A percentile compares a stretch with the other conserved stretches of the same genome.
Conservation (phyloP, 1,284 basidiomycete species). For the Clitocybe nebularis region DNA sequence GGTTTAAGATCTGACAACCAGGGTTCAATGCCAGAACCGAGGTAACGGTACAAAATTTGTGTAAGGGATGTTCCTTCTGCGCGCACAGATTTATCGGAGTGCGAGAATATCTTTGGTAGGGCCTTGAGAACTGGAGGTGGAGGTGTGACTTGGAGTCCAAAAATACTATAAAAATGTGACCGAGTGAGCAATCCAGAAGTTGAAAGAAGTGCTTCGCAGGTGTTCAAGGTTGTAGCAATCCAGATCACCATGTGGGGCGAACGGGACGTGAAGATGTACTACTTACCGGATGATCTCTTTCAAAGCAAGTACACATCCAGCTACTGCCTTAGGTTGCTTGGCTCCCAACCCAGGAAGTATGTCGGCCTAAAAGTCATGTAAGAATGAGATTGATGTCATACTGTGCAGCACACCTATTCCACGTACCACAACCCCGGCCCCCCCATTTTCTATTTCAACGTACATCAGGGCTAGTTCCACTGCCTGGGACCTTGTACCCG, state of each 20-base stretch:
- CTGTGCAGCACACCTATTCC: constrained; percentile 21
- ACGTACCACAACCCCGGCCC: constrained; percentile 85
- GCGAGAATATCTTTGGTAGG: constrained; percentile 91
- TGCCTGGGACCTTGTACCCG: constrained; percentile 89
- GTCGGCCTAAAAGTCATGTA: constrained; percentile 54
- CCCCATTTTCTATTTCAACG: constrained; percentile 91
- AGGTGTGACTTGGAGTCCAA: constrained; percentile 78
- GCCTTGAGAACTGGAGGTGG: constrained; percentile 81
- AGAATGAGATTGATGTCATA: constrained; percentile 26
- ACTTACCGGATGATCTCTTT: constrained; percentile 70
- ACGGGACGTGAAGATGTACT: too few relatives aligned
- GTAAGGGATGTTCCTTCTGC: constrained; percentile 84
- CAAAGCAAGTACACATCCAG: constrained; percentile 75
- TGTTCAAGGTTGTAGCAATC: too few relatives aligned
- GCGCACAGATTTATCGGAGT: constrained; percentile 94
- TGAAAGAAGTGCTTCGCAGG: too few relatives aligned
- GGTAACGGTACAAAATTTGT: constrained; percentile 81
- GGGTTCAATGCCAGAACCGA: constrained; percentile 85
- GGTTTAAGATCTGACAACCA: constrained; percentile 93
- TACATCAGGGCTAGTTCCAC: constrained; percentile 87
- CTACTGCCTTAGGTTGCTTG: constrained; percentile 94
- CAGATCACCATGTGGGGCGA: constrained; percentile 1
- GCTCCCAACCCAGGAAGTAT: constrained; percentile 82
- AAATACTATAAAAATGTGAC: constrained; percentile 47
- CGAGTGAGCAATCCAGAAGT: neutral